Evolutionary conservation across 1,284 basidiomycete species (phyloP), one percentile per base, ranked within the genome.

Genomic region (Spongiforma sp.): DNA sequence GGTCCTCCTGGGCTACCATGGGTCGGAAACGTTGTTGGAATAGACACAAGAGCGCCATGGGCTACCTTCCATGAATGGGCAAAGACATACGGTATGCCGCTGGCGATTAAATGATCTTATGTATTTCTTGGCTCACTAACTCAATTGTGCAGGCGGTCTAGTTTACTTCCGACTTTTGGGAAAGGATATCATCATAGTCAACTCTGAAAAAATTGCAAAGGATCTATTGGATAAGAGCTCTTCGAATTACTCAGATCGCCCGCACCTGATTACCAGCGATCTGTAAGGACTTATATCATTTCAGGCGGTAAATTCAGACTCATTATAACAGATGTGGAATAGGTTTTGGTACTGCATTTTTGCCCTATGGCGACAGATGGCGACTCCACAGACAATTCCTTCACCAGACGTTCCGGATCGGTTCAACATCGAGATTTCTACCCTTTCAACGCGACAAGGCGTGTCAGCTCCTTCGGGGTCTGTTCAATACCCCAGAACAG

Each of bases 91-190:
- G 36, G 36, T 37, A 37, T 9, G 36, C 36, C 15, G 36, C 15
- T 9, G 36, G 10, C 10, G 10, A 37, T 37, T 37, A 8, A 9
- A 37, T 37, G 8, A 37, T 37, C 36, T 37, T 9, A 8, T 37
- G 36, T 9, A 37, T 37, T 37, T 15, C 15, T 15, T 37, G 36
- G 15, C n/a, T n/a, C n/a, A n/a, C n/a, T n/a, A n/a, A n/a, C n/a
- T n/a, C n/a, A n/a, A n/a, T n/a, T n/a, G n/a, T n/a, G n/a, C n/a
- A 69, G 61, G 71, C 3, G 66, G 71, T 5, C 24, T 71, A 0
- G 15, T 72, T 14, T 43, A 70, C 37, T 46, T 59, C 30, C 59
- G 59, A 30, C n/a, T 62, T 4, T 30, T 72, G 4, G 63, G 70
- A 9, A 57, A 43, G 19, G 60, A 70, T 11, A 60, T 70, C 46